These are phyloP conservation scores for Alternaria rosae DNA, from an alignment of 2,329 filamentous ascomycete species.

Conservation along the genomic window DNA sequence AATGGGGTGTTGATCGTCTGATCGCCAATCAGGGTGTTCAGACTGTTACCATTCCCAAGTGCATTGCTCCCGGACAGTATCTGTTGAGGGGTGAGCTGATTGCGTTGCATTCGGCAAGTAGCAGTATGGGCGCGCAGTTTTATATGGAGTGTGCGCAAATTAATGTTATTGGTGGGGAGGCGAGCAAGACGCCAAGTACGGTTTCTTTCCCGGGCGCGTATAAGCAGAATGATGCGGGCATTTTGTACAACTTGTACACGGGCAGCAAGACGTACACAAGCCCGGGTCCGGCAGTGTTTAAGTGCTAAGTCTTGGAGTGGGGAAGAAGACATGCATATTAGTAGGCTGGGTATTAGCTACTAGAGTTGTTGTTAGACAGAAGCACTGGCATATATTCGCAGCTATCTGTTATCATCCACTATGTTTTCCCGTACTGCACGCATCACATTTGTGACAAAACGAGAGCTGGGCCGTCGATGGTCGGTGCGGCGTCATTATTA, in stretches of 20 bases:
- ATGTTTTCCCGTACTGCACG: no score
- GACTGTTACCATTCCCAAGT: constrained; percentile 47
- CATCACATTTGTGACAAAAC: no score
- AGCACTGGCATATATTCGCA: no score
- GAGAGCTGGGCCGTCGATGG: no score
- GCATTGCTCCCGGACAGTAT: constrained; percentile 51
- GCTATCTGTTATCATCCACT: no score
- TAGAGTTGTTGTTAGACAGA: no score
- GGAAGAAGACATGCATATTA: no score
- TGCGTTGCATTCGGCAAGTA: constrained; percentile 50
- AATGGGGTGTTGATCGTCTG: constrained; percentile 47
- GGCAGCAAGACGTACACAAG: constrained; percentile 53
- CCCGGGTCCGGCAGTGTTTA: constrained; percentile 60
- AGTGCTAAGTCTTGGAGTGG: constrained; percentile 48
- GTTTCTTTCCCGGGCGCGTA: constrained; percentile 48
- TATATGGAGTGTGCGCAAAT: constrained; percentile 52
- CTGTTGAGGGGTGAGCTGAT: constrained; percentile 55
- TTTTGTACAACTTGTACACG: constrained; percentile 41
- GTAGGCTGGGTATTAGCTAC: no score
- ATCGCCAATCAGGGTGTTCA: constrained; percentile 54
- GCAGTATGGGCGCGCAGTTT: constrained; percentile 51
- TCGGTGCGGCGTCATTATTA: no score
- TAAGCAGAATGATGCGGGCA: constrained; percentile 38
- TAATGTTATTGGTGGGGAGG: constrained; percentile 38
- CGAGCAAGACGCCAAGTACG: constrained; percentile 33